Evolutionary conservation across 176 grass and related monocot genomes (phyloP).

Genomic region (Oryza glaberrima): DNA sequence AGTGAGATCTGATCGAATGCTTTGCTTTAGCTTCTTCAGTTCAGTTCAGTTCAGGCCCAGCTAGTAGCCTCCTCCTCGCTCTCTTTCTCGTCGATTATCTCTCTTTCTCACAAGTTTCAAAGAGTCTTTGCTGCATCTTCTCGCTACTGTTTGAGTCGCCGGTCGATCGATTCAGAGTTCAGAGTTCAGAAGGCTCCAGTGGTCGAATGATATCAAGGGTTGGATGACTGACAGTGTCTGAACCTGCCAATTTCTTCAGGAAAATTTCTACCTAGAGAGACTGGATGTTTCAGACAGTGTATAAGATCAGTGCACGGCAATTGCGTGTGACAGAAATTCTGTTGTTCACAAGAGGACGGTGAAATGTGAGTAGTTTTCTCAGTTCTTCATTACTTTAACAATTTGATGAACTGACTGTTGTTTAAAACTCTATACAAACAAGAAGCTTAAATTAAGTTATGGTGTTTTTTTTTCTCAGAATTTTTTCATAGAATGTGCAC

Average conservation of each 20-base stretch:
- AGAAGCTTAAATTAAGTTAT: no score
- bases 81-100: not conserved
- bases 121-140: not conserved
- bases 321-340: not conserved
- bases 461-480: not conserved
- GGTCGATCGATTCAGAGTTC: slow-evolving; percentile 1
- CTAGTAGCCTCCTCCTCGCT: not conserved
- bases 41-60: not conserved
- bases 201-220: not conserved
- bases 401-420: not conserved
- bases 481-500: not conserved
- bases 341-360: not conserved
- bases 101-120: slow-evolving; percentile 17
- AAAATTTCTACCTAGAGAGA: not conserved
- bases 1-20: not conserved
- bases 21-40: slow-evolving; percentile 3
- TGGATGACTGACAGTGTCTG: not conserved
- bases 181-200: not conserved
- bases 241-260: not conserved
- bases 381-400: not conserved
- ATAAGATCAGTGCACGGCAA: not conserved
- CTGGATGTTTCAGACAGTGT: not conserved
- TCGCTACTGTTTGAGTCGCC: slow-evolving; percentile 25
- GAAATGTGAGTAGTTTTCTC: not conserved
- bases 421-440: not conserved